These are phyloP conservation scores for Rosa rugosa DNA, from an alignment of 306 rosid genomes.

Conservation along the genomic window DNA sequence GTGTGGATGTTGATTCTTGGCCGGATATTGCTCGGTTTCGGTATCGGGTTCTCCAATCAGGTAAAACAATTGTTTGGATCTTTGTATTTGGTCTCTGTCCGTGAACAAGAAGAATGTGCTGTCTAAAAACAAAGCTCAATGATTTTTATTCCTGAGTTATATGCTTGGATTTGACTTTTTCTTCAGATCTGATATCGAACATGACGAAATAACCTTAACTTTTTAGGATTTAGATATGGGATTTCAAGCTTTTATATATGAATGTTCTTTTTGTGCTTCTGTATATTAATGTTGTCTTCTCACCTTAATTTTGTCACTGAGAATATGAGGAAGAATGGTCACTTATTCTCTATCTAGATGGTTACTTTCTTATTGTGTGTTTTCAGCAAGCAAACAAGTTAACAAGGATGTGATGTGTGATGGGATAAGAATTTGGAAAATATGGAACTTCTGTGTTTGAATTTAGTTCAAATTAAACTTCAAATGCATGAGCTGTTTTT, in stretches of 20 bases:
- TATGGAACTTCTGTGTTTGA: background rate
- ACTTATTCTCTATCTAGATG: background rate
- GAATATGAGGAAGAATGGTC: slow-evolving; percentile 16
- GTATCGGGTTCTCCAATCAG: slow-evolving; percentile 93
- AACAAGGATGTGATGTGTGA: background rate
- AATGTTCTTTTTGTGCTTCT: background rate
- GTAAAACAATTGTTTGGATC: slow-evolving; percentile 29
- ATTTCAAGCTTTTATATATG: background rate
- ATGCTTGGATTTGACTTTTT: background rate
- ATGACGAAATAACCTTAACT: background rate
- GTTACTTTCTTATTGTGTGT: background rate
- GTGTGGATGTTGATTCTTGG: slow-evolving; percentile 84
- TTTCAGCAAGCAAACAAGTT: background rate
- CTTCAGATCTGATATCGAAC: slow-evolving; percentile 21
- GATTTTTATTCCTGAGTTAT: background rate
- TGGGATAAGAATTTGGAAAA: slow-evolving; percentile 14
- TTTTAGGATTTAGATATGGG: slow-evolving; percentile 7
- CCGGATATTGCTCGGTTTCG: slow-evolving; percentile 91
- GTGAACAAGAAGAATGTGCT: slow-evolving; percentile 1
- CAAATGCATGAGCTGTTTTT: slow-evolving; percentile 27
- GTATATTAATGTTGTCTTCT: background rate
- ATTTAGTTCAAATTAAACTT: slow-evolving; percentile 9
- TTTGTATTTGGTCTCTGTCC: background rate
- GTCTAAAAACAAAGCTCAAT: slow-evolving; percentile 16
- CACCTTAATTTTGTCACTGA: slow-evolving; percentile 25